Evolutionary conservation across 192 early-diverging fungal species (phyloP).

Genomic region (Coemansia nantahalensis): DNA sequence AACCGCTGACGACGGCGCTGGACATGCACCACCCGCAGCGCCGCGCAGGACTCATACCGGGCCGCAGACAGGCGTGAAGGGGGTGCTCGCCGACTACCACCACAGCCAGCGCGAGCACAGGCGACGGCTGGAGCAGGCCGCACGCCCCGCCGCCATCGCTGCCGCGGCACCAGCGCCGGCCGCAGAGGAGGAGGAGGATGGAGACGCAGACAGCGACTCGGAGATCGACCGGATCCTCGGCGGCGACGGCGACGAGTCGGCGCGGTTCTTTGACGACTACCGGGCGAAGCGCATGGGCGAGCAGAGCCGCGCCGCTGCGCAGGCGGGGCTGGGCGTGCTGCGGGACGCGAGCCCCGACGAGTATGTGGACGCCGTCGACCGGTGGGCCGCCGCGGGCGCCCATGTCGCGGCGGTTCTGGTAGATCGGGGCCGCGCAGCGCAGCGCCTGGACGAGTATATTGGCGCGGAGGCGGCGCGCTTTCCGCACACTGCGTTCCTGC

Average conservation of each 20-base stretch:
- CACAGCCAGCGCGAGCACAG: constrained; percentile 17
- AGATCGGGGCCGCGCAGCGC: constrained; percentile 7
- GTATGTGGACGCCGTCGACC: constrained; percentile 44
- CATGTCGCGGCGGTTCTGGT: constrained; percentile 15
- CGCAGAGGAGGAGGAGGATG: background rate
- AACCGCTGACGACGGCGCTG: background rate
- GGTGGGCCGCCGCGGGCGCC: constrained; percentile 12
- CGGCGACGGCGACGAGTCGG: constrained; percentile 12
- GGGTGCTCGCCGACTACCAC: constrained; percentile 45
- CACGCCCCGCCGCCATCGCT: constrained; percentile 5
- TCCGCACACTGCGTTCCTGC: constrained; percentile 24
- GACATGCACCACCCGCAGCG: background rate
- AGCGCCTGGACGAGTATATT: constrained; percentile 17
- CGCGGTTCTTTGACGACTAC: constrained; percentile 30
- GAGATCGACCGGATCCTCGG: background rate
- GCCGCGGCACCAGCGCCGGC: constrained; percentile 2
- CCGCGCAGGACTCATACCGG: constrained; percentile 10
- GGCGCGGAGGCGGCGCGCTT: constrained; percentile 4
- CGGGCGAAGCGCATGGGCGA: constrained; percentile 23
- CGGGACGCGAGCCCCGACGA: constrained; percentile 25
- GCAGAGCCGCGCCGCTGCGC: constrained; percentile 6
- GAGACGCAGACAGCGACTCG: constrained; percentile 1
- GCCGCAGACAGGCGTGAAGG: constrained; percentile 48
- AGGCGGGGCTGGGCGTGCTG: constrained; percentile 11
- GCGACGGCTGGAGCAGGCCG: background rate